Base-by-base conservation (phyloP, 129 eudicot species). In the Solidago caesia region DNA sequence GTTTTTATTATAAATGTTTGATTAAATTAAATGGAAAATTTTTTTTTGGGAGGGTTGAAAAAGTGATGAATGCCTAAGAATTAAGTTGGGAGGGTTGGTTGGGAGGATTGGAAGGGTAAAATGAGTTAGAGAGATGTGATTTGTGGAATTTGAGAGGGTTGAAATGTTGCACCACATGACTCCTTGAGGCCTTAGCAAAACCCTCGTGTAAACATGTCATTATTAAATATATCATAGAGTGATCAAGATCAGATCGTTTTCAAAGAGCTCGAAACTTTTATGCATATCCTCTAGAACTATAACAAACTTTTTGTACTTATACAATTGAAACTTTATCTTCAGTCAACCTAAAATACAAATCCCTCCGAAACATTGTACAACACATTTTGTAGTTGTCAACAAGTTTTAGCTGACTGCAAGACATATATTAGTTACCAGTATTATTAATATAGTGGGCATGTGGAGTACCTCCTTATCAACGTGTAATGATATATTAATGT, bases 381-480 rank as follows among this genome's bases (percentile, higher is more conserved):
- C 75, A 41, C 68, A 56, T 45, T 43, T 65, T 63, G 14, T 14
- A 41, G 41, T 70, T 16, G 1, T 57, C 14, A 43, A n/a, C 67
- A 5, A 4, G 25, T 14, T 44, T 11, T 44, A 55, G 51, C 13
- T 65, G 59, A 53, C 7, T 68, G 43, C 44, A 45, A 68, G 29
- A 58, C 12, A 43, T 12, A 15, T 6, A 45, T 25, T 59, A 15
- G 12, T 11, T 77, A 11, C 13, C 39, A 59, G 44, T 70, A 71
- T n/a, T 51, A 63, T 44, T 9, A 43, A 63, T n/a, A 8, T 56
- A 12, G 8, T 14, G 25, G 6, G 15, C 77, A 72, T 79, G 75
- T 65, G 74, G 52, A 55, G 59, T 65, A 7, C 72, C 27, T 71
- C 70, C 48, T 78, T 71, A 61, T 49, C 66, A 70, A 71, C 53